Conservation (phyloP, 345 rosid genomes). For the Fremontodendron californicum region DNA sequence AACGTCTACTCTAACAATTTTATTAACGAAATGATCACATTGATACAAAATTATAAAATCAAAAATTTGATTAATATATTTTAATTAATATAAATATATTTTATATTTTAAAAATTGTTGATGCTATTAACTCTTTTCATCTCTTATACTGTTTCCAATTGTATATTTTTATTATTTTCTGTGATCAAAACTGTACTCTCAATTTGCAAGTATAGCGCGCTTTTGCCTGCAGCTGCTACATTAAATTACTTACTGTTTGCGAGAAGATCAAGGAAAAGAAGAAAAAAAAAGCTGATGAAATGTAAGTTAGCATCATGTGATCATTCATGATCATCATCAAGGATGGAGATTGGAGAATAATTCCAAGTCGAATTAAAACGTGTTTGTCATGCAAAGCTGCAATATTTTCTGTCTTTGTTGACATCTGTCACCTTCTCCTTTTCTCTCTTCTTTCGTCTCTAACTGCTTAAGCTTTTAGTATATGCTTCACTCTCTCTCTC, state of each 20-base stretch:
- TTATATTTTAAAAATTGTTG: too few relatives aligned
- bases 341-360: conserved; percentile 8
- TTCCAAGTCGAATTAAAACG: conserved; percentile 32
- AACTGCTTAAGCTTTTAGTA: neutral
- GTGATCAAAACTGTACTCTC: neutral
- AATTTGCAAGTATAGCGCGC: neutral
- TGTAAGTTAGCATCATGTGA: conserved; percentile 13
- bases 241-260: too few relatives aligned
- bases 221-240: too few relatives aligned
- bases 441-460: conserved; percentile 15
- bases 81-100: too few relatives aligned
- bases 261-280: neutral
- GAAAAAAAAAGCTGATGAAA: neutral
- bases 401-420: neutral
- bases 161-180: too few relatives aligned
- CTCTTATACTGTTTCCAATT: neutral
- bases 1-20: too few relatives aligned
- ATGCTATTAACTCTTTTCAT: too few relatives aligned
- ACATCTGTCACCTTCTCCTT: conserved; percentile 40
- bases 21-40: too few relatives aligned
- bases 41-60: too few relatives aligned
- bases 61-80: too few relatives aligned
- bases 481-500: conserved; percentile 5
- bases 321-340: conserved; percentile 7
- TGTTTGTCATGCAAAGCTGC: conserved; percentile 48